Evolutionary conservation across 2,329 filamentous ascomycete species (phyloP).

Genomic region (Ophiosphaerella korrae): DNA sequence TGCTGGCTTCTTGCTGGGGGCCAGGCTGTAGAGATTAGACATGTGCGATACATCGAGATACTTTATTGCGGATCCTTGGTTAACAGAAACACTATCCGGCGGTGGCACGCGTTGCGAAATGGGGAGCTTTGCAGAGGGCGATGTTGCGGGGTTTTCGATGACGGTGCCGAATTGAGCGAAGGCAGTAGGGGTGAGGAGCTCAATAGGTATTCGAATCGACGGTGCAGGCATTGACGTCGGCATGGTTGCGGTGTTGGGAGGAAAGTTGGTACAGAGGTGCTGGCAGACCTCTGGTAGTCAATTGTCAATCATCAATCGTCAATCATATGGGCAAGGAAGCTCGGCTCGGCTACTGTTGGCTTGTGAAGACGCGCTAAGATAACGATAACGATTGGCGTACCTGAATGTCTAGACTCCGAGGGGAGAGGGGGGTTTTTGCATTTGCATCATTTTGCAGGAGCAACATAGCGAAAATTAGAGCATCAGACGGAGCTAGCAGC

Average conservation of each 20-base stretch:
- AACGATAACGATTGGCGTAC: constrained; percentile 12
- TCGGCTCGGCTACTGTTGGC: constrained; percentile 5
- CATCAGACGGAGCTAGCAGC: too few relatives aligned
- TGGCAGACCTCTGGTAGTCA: not conserved
- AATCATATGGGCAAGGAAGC: constrained; percentile 6
- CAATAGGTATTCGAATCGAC: constrained; percentile 59
- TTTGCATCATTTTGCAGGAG: too few relatives aligned
- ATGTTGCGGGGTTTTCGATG: constrained; percentile 70
- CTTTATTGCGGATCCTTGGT: constrained; percentile 89
- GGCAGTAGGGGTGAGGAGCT: constrained; percentile 68
- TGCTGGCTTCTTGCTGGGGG: constrained; percentile 63
- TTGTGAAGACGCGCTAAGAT: constrained; percentile 23
- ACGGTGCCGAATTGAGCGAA: constrained; percentile 86
- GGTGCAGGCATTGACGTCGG: constrained; percentile 48
- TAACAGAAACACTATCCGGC: constrained; percentile 63
- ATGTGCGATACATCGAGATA: constrained; percentile 80
- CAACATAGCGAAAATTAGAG: too few relatives aligned
- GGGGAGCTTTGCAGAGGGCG: constrained; percentile 52
- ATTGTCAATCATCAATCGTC: not conserved
- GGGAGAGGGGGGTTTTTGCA: too few relatives aligned
- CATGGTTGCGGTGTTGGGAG: constrained; percentile 29
- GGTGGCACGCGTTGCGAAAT: constrained; percentile 54
- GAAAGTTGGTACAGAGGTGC: not conserved
- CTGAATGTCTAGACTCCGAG: not conserved
- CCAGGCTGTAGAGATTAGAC: constrained; percentile 70